Evolutionary conservation across 441 rosid species (phyloP), one percentile per base, ranked within the genome.

Genomic region (Bruguiera hainesii): DNA sequence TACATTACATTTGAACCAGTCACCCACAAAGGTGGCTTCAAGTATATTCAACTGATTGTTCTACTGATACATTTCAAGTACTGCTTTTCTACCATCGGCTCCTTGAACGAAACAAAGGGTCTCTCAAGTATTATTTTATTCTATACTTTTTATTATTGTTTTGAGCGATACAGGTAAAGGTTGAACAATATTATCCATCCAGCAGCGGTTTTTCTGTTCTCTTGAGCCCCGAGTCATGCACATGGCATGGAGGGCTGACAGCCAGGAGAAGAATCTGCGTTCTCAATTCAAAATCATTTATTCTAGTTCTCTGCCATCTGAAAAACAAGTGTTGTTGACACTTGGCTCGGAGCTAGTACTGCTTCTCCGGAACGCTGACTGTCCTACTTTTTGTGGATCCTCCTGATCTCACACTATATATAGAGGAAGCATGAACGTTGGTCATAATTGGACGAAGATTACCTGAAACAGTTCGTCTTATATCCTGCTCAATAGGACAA

Each of bases 311-410:
- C 62, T 78, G 37, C 83, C 87, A 53, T 84, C 93, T 35, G 80
- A 69, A 60, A 77, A 79, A 60, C 76, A 64, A 73, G 78, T 68
- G 68, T 79, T 84, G 83, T 82, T 92, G 5, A 90, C 81, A 64
- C 93, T 86, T 10, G 84, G 91, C 76, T 93, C 97, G 0, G 91
- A 87, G 84, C 90, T 82, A 4, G 85, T 80, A 29, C 80, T 84
- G 78, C 96, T 93, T 76, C 85, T 79, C 92, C 5, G 82, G 59
- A 33, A 74, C 84, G 79, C 87, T 86, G n/a, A 31, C 61, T 7
- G 91, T 73, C 68, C 81, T 80, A 83, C 91, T 79, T 81, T 77
- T 80, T 20, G 76, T 57, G 52, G 85, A 82, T 63, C 71, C 76
- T 26, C 84, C 81, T 25, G 92, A 69, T 75, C 89, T 81, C 71